Evolutionary conservation across 78 protist genomes (phyloP), one percentile per base, ranked within the genome.

Genomic region (Pelomyxa schiedti): DNA sequence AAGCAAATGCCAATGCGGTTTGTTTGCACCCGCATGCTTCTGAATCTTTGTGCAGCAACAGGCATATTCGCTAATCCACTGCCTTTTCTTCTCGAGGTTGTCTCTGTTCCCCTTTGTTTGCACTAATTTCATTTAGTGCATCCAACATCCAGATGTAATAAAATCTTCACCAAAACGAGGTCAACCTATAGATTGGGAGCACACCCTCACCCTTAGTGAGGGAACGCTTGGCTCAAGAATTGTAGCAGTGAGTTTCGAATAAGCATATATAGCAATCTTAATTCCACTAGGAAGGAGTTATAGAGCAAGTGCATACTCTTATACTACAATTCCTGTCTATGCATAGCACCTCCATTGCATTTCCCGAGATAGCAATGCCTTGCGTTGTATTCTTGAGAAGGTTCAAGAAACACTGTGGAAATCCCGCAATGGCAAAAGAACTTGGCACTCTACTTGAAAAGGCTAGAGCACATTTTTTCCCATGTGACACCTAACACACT

Each of bases 301-400:
- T 47, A 1, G 42, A 28, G 30, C 84, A 75, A 16, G 40, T 67
- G 26, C 0, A 28, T 0, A 47, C 30, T 30, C 58, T 90, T 6
- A 47, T 82, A 16, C 42, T 47, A 30, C 88, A 86, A 29, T 73
- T 73, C 67, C 36, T 79, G 53, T 22, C 63, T 6, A 39, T 70
- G 8, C 69, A 69, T 76, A 39, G 74, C 1, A 41, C 22, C 77
- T 39, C 67, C 30, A 88, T 90, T 35, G 94, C 81, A 26, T 91
- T 89, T 82, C 93, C 93, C 1, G 95, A 91, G 79, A 37, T 89
- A n/a, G 24, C 58, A 0, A 35, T 78, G 9, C 89, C 92, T n/a
- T 41, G 67, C 4, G 8, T 71, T 8, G 1, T 70, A 9, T 80
- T 76, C 32, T 43, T 81, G 22, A 29, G 69, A 6, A 37, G 53